Base-by-base conservation (phyloP, 2,329 filamentous ascomycete genomes). In the Blastomyces percursus region DNA sequence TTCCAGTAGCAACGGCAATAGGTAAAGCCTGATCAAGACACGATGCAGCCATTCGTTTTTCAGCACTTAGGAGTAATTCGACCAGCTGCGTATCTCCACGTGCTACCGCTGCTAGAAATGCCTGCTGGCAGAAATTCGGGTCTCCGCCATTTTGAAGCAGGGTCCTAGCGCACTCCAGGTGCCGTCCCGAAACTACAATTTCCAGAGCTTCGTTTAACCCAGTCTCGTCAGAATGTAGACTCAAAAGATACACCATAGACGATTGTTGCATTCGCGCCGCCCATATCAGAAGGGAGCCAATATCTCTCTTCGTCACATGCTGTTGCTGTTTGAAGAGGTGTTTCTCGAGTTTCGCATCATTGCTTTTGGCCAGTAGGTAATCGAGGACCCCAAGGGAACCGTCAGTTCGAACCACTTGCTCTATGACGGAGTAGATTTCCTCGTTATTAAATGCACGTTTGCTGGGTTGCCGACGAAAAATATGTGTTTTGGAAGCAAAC, bases 401-500 rank as follows among this genome's bases (percentile, higher is more conserved):
- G 46, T 64, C 51, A 14, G 56, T 52, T n/a, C 42, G 63, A 48
- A 67, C 64, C 11, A 64, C 44, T 7, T 51, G 60, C n/a, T 67
- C 66, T 35, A 66, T 66, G n/a, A 65, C 65, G 8, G 63, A 50
- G 46, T 64, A 59, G 24, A 67, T 59, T 40, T 67, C 66, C 12
- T 64, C 48, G 32, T 65, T 63, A 16, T 61, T 66, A 57, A 65
- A 67, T 16, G 44, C 59, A 38, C 64, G 62, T 48, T 64, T 65
- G 55, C 65, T 67, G 6, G 66, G 66, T 14, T 62, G 62, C 4
- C 66, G 65, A 60, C 66, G 65, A 61, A 67, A 66, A 14, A 66
- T 58, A 58, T 67, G 66, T 12, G 66, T 64, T 40, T 66, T 66
- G 21, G 66, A 65, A n/a, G 63, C 62, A 56, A 67, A 68, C 55